Percentiles rank a stretch among this genome's conserved stretches.
phyloP scores from a whole-genome alignment of 2,329 filamentous ascomycete species.

The Stagonosporopsis cucurbitacearum region DNA sequence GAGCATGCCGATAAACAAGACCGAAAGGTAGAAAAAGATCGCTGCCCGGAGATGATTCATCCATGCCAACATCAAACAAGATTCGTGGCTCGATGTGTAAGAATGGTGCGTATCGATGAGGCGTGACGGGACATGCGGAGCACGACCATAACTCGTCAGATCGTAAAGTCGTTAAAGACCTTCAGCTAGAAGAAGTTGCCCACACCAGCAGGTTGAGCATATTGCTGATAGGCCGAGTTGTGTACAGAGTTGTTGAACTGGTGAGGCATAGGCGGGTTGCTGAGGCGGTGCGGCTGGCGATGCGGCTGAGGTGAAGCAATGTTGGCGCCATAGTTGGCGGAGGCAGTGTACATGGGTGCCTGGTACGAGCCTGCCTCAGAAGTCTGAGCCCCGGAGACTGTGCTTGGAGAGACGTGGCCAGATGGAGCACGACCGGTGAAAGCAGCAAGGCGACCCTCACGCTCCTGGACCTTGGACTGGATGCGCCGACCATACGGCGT shows the following conservation, averaged over 20 bases:
- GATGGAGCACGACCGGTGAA: slow-evolving; percentile 41
- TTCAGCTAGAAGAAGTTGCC: slow-evolving; percentile 54
- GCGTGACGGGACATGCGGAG: slow-evolving; percentile 26
- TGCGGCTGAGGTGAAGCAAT: slow-evolving; percentile 46
- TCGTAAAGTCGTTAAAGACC: slow-evolving; percentile 54
- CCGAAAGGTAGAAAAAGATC: slow-evolving; percentile 37
- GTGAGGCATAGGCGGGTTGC: slow-evolving; percentile 46
- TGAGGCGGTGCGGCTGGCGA: slow-evolving; percentile 47
- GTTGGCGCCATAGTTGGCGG: slow-evolving; percentile 44
- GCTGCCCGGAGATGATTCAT: slow-evolving; percentile 27
- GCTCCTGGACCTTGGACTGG: slow-evolving; percentile 78
- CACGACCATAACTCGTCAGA: slow-evolving; percentile 57
- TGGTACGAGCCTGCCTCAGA: slow-evolving; percentile 33
- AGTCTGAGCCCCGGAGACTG: slow-evolving; percentile 29
- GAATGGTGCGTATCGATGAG: slow-evolving; percentile 31
- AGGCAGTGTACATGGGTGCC: slow-evolving; percentile 45
- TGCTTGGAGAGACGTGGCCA: slow-evolving; percentile 41
- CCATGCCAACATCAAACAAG: slow-evolving; percentile 35
- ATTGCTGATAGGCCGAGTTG: slow-evolving; percentile 50
- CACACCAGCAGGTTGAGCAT: slow-evolving; percentile 50
- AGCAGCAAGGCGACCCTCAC: slow-evolving; percentile 52
- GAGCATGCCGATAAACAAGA: slow-evolving; percentile 30
- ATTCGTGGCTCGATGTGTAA: slow-evolving; percentile 26
- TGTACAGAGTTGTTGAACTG: slow-evolving; percentile 48
- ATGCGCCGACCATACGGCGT: slow-evolving; percentile 96